Evolutionary conservation across 1,284 basidiomycete species (phyloP), one percentile per base, ranked within the genome.

Genomic region (Mycosarcoma mackinlayi): DNA sequence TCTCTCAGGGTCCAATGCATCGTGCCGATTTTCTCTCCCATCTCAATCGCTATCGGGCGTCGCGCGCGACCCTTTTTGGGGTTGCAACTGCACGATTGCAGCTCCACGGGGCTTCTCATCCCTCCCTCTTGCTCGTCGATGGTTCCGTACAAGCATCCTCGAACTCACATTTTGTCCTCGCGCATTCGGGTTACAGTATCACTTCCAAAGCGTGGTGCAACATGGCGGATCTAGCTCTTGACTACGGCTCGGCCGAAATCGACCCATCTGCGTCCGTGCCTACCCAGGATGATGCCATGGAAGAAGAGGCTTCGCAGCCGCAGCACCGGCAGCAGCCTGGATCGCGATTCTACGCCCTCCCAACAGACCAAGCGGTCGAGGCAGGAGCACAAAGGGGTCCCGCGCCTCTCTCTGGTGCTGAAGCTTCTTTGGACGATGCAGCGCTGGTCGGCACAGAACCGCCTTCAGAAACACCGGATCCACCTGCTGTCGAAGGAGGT

Each of bases 301-400:
- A 56, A 1, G 67, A 56, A 4, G 67, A 70, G 21, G 51, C n/a
- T 1, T 23, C 46, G 1, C 45, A 47, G 6, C 14, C 23, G 11
- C 18, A n/a, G 3, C 42, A 21, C n/a, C 44, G 7, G 34, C 38
- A 35, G n/a, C 19, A 44, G 3, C 28, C 30, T 3, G 34, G 28
- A 21, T 54, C 66, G 9, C 56, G 57, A 19, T 76, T 76, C 52
- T 77, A 77, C 50, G 53, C 68, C 8, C 39, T 74, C n/a, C 67
- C 76, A 5, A 60, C 54, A 11, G 67, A 77, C 34, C 63, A 76
- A 44, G 70, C 60, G 4, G 42, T 77, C 28, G 58, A 56, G 48
- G 73, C 76, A 11, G 76, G 71, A 6, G 73, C 73, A 10, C 56
- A 73, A 13, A 47, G 76, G 2, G 76, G 73, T 2, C 63, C 63